A percentile compares a stretch with the other conserved stretches of the same genome.
These are phyloP conservation scores for Cercospora brassicicola DNA, from an alignment of 2,329 filamentous ascomycete genomes.

Conservation along the genomic window DNA sequence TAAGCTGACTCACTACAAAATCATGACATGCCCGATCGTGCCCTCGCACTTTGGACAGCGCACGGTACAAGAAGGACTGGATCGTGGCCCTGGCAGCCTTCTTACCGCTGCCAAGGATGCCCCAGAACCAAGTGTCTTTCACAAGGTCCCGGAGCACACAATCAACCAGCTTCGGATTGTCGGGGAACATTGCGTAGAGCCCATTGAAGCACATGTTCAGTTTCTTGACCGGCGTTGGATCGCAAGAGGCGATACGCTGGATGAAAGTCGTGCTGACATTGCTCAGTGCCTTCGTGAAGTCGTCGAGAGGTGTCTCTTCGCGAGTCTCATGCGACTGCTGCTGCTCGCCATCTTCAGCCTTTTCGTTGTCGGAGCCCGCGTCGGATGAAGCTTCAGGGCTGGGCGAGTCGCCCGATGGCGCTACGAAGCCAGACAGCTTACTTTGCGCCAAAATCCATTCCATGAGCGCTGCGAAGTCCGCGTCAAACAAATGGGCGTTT, in stretches of 20 bases:
- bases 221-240: conserved; percentile 15
- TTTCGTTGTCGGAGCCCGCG: conserved; percentile 5
- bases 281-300: conserved; percentile 8
- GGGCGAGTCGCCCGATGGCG: conserved; percentile 3
- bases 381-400: conserved; percentile 2
- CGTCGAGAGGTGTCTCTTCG: neutral
- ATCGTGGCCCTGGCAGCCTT: conserved; percentile 13
- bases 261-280: conserved; percentile 14
- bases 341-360: neutral
- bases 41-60: conserved; percentile 17
- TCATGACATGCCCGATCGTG: conserved; percentile 17
- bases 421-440: neutral
- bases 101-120: conserved; percentile 16
- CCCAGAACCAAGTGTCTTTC: conserved; percentile 17
- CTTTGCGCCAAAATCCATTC: conserved; percentile 23
- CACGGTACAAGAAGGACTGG: conserved; percentile 18
- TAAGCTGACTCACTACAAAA: conserved; percentile 14
- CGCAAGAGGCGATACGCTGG: conserved; percentile 21
- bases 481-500: conserved; percentile 30
- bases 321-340: neutral
- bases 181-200: conserved; percentile 13
- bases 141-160: conserved; percentile 12
- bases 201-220: conserved; percentile 11
- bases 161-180: conserved; percentile 10
- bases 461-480: conserved; percentile 26